Base-by-base conservation (phyloP, 352 stramenopile genomes). In the Phytophthora tentaculata region DNA sequence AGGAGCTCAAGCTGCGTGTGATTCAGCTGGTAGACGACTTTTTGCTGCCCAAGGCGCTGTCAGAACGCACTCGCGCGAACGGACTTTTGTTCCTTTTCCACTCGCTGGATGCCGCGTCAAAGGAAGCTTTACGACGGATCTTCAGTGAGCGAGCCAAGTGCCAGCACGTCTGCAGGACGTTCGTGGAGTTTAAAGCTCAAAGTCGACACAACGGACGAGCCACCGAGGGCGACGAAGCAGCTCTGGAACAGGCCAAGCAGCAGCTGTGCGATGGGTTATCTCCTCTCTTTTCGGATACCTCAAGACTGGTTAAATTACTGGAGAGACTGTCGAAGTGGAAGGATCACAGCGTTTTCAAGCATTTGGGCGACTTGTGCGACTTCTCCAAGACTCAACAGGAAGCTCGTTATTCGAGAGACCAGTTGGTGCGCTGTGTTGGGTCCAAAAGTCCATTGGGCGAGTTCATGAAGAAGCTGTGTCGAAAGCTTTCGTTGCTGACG, bases 1-100 rank as follows among this genome's bases (percentile, higher is more conserved):
- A 95, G 78, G 89, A 96, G 44, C 65, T 96, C 5, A 88, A 89
- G 50, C 77, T 96, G 17, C 81, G 89, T 22, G 87, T 94, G 13
- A 79, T 95, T 9, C 89, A 95, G 56, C 66, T 96, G 19, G 51
- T 96, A 13, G 89, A 96, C 56, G 89, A 96, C 49, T 91, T 95
- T 49, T 61, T 96, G 13, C 70, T 96, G 10, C 89, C 89, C 3
- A 95, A 95, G 43, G 70, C 67, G 19, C 69, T 85, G 3, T 69
- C 73, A 1, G 89, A 93, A 19, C 32, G 48, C 22, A 64, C 56
- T 41, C 86, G 87, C 3, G 80, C 87, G 17, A 90, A 90, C 48
- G 84, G 84, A 14, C 48, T 96, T 35, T 55, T 95, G 17, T 95
- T 85, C 56, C 75, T 95, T 16, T 93, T 83, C 53, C 80, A 91